Percentiles rank a stretch among this genome's conserved stretches.
Evolutionary conservation across 1,284 basidiomycete genomes (phyloP).

Genomic region (Flammula alnicola): DNA sequence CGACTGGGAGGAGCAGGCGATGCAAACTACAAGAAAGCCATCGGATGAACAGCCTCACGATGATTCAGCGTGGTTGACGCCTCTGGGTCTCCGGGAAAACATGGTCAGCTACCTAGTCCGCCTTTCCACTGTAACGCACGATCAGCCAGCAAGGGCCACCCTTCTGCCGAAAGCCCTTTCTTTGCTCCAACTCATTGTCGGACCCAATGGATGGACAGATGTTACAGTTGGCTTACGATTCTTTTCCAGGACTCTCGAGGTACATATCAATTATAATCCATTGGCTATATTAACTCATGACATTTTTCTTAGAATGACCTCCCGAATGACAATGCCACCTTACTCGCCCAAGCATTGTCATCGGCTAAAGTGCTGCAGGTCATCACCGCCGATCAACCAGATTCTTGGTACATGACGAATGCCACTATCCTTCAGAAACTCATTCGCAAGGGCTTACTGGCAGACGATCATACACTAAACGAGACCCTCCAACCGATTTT

Average conservation of each 20-base stretch:
- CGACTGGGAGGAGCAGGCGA: conserved; percentile 80
- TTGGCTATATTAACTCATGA: conserved; percentile 24
- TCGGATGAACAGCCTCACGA: conserved; percentile 26
- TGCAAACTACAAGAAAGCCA: conserved; percentile 10
- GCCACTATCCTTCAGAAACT: conserved; percentile 85
- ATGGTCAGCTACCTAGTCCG: conserved; percentile 95
- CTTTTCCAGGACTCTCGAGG: conserved; percentile 85
- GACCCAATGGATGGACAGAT: conserved; percentile 88
- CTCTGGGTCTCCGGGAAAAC: conserved; percentile 82
- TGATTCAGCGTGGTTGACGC: conserved; percentile 67
- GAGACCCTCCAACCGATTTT: conserved; percentile 86
- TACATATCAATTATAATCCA: conserved; percentile 32
- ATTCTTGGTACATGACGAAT: conserved; percentile 84
- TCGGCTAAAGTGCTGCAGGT: conserved; percentile 91
- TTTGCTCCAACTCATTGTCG: conserved; percentile 83
- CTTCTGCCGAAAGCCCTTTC: conserved; percentile 80
- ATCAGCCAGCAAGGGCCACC: conserved; percentile 64
- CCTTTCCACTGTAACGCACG: conserved; percentile 78
- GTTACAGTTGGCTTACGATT: conserved; percentile 92
- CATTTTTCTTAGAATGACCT: conserved; percentile 67
- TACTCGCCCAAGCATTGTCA: conserved; percentile 76
- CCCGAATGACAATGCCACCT: conserved; percentile 61
- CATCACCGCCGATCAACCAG: conserved; percentile 83
- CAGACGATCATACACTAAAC: conserved; percentile 77
- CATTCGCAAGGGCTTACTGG: conserved; percentile 85